phyloP scores from a whole-genome alignment of 1,284 basidiomycete genomes.

The Cutaneotrichosporon sp. region DNA sequence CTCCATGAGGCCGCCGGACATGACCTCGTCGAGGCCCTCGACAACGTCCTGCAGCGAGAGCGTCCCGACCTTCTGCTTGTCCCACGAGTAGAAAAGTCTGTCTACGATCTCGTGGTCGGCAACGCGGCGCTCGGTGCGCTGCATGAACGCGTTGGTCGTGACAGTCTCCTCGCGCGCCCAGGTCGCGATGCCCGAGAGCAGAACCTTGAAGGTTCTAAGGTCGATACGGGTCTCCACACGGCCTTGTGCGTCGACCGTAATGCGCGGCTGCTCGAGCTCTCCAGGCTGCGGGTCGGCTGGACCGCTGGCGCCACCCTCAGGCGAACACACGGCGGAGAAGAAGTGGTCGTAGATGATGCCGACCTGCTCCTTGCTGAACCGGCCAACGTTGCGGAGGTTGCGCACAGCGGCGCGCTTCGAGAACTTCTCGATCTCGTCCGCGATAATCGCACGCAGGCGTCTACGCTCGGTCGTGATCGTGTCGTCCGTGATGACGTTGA shows the following conservation, averaged over 20 bases:
- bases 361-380: slow-evolving; percentile 86
- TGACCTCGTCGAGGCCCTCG: slow-evolving; percentile 82
- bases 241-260: slow-evolving; percentile 58
- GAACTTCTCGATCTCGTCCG: slow-evolving; percentile 92
- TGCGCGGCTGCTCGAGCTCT: slow-evolving; percentile 46
- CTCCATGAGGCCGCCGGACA: slow-evolving; percentile 96
- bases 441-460: slow-evolving; percentile 85
- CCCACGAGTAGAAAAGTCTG: slow-evolving; percentile 87
- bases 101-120: slow-evolving; percentile 58
- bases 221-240: slow-evolving; percentile 87
- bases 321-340: slow-evolving; percentile 80
- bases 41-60: slow-evolving; percentile 90
- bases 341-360: slow-evolving; percentile 87
- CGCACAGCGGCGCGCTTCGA: slow-evolving; percentile 92
- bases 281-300: slow-evolving; percentile 26
- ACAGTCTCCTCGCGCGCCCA: slow-evolving; percentile 97
- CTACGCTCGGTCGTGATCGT: slow-evolving; percentile 86
- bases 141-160: slow-evolving; percentile 87
- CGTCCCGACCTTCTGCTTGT: slow-evolving; percentile 73
- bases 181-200: slow-evolving; percentile 88
- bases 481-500: slow-evolving; percentile 94
- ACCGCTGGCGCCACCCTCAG: slow-evolving; percentile 14
- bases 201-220: slow-evolving; percentile 79
- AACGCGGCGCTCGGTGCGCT: slow-evolving; percentile 57
- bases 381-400: slow-evolving; percentile 77